Base-by-base conservation (phyloP, 1,284 basidiomycete genomes). In the Albatrellus sp. region DNA sequence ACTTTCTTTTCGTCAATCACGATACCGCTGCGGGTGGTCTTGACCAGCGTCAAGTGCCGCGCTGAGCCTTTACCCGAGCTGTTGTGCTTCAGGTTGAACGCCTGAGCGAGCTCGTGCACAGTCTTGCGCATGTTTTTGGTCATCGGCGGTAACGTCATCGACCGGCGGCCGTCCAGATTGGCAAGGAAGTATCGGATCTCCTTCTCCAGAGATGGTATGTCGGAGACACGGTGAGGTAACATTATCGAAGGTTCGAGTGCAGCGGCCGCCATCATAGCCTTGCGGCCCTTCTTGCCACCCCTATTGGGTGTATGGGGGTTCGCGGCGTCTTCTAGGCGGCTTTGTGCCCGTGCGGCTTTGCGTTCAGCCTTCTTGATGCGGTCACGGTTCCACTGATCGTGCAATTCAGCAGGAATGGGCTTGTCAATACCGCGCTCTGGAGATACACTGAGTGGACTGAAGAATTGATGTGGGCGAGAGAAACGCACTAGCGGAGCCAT, bases 321-420 rank as follows among this genome's bases (percentile, higher is more conserved):
- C 0, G 71, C 63, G 5, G 75, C 77, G 0, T 59, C 57, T 41
- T 74, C 67, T 12, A 80, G 63, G 20, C 72, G 72, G 2, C 71
- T 76, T 2, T 74, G 63, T 1, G 70, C 73, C 3, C 89, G 77
- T 33, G 73, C 68, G 3, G 67, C 70, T 59, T 90, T 93, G 57
- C 70, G 65, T 47, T 78, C 79, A 0, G 88, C 88, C 61, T 94
- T 96, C 63, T 80, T 84, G 44, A 68, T 64, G 1, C 89, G 81
- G 57, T 94, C 91, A 43, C 73, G 73, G 48, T 78, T 73, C 90
- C 90, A 94, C 51, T 82, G 83, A 0, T 64, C 73, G 48, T 72
- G 72, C 1, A 96, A 69, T 8, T 81, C 72, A 1, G 66, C 58
- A 0, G 85, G 77, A 41, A 90, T 61, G 44, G 62, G 52, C 48